Base-by-base conservation (phyloP, 2,329 filamentous ascomycete species). In the Pseudogymnoascus sp. region DNA sequence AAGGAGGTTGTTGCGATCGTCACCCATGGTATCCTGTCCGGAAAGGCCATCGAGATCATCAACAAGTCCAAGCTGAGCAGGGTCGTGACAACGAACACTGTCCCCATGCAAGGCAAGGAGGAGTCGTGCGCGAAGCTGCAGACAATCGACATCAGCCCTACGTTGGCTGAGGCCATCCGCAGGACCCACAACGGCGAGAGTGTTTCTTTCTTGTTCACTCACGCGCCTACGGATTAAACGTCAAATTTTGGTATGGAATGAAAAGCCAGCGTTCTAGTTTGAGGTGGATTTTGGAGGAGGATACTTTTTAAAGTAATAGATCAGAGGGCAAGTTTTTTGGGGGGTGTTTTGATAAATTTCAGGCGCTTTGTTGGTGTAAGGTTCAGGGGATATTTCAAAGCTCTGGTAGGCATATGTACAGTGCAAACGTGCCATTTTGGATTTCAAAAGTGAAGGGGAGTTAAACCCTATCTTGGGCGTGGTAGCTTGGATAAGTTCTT, bases 1-100 rank as follows among this genome's bases (percentile, higher is more conserved):
- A 86, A 86, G 68, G 87, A 96, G 73, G 92, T 96, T 38, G 91
- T 96, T 66, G 95, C 95, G 23, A 96, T 97, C 68, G 95, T 97
- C 64, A 97, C 93, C 0, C 93, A 97, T 73, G 93, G 92, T 37
- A 96, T 97, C 64, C 79, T 97, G 61, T 92, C 88, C 67, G 93
- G 92, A 60, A 91, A 90, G 68, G 93, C 93, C 46, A 93, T 96
- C 64, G 88, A 96, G 70, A 92, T 88, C 18, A 63, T 71, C 76
- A 96, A 96, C 76, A 83, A 84, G 68, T 91, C 90, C 71, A 83
- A 86, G 73, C 78, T 96, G 68, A 86, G 84, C 69, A 87, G 88
- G 70, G 79, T 97, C 38, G 91, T 97, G 12, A 91, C 96, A 37
- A 96, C 93, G 59, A 96, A 97, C 77, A 96, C 90, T 1, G 89